phyloP scores from a whole-genome alignment of 306 rosid species.

The Sophora flavescens region DNA sequence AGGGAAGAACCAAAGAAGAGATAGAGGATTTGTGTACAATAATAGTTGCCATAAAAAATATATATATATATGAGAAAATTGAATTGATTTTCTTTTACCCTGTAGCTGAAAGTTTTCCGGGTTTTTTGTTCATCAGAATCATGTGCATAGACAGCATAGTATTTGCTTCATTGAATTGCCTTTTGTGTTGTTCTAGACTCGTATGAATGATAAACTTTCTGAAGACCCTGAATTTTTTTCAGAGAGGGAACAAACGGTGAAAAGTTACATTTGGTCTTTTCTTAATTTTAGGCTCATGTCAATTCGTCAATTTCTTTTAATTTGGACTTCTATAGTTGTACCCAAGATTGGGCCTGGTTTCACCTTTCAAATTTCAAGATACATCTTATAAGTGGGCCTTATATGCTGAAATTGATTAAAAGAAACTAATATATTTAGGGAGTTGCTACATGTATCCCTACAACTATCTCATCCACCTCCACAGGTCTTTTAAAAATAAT shows the following conservation, averaged over 20 bases:
- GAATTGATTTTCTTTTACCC: conserved; percentile 12
- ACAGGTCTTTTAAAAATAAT: too few species aligned
- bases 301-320: background rate
- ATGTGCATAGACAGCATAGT: background rate
- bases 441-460: too few species aligned
- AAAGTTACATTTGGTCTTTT: background rate
- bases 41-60: background rate
- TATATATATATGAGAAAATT: background rate
- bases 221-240: background rate
- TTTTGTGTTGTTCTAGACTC: background rate
- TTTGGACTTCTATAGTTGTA: background rate
- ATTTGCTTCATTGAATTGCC: background rate
- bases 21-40: conserved; percentile 31
- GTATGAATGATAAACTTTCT: background rate
- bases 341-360: background rate
- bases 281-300: too few species aligned
- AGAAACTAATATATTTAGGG: background rate
- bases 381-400: background rate
- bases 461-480: too few species aligned
- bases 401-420: background rate
- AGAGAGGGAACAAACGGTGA: background rate
- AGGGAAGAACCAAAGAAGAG: conserved; percentile 1
- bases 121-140: background rate
- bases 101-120: conserved; percentile 19
- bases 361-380: background rate